Base-by-base conservation (phyloP, 148 eudicot genomes). In the Fagopyrum homotropicum region DNA sequence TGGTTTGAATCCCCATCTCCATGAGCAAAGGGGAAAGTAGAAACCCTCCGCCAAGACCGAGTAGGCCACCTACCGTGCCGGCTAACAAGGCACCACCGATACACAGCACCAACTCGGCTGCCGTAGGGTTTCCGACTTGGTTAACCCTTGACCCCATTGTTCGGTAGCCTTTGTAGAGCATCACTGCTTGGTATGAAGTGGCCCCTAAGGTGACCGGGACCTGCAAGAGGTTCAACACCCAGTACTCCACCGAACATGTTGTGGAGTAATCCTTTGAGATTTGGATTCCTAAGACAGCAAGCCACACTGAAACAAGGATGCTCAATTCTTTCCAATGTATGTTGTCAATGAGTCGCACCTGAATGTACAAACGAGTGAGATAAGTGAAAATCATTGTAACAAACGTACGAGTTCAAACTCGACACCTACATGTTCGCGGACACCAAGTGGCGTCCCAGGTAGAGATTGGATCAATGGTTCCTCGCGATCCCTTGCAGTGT, bases 1-100 rank as follows among this genome's bases (percentile, higher is more conserved):
- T 87, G 56, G 95, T 91, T 66, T 86, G 88, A 68, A 88, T 84
- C 78, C 95, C 90, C 49, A 90, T 75, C 76, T 88, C 95, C 3
- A 90, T 75, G 73, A 88, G 86, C 51, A 90, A 73, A 22, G 95
- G 92, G 11, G 87, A 90, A 50, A 90, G 16, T 56, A 90, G 84
- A 47, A 88, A 83, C 50, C 95, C 95, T 52, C 95, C 95, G 8
- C 95, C 95, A 22, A 90, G 87, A 52, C 95, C 95, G 45, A 90
- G 87, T 49, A 90, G 73, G n/a, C 95, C 95, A 26, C 95, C 95
- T 4, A 86, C 86, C 26, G 86, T 74, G 47, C 95, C 95, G 73
- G 90, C 91, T n/a, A 75, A 66, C 73, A 90, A 44, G 48, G 88
- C 95, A 26, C 76, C 77, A 4, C 57, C 72, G 73, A 86, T 80